These are phyloP conservation scores for Yamadazyma dushanensis DNA, from an alignment of 1,139 yeast species.

Conservation along the genomic window DNA sequence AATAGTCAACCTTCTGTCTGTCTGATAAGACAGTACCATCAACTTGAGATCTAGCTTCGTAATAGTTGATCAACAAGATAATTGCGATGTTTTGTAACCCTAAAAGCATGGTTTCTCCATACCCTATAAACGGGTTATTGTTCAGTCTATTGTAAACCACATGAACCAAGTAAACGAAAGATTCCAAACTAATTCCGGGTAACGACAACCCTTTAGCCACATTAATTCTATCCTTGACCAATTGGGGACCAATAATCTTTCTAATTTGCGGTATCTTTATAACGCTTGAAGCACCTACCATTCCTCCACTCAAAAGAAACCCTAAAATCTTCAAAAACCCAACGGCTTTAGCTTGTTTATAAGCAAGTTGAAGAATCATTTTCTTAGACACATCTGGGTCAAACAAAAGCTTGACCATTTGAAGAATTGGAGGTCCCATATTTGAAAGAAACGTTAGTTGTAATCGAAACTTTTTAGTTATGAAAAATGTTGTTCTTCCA, in stretches of 20 bases:
- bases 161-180: constrained; percentile 41
- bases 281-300: constrained; percentile 43
- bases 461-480: neutral
- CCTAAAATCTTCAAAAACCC: constrained; percentile 40
- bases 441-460: neutral
- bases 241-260: constrained; percentile 33
- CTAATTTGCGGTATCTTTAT: constrained; percentile 46
- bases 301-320: constrained; percentile 32
- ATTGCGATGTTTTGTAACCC: constrained; percentile 43
- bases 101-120: constrained; percentile 44
- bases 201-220: constrained; percentile 44
- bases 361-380: constrained; percentile 40
- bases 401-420: constrained; percentile 33
- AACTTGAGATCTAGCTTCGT: constrained; percentile 22
- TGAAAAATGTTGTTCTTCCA: neutral
- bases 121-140: constrained; percentile 37
- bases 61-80: constrained; percentile 38
- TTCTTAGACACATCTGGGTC: constrained; percentile 44
- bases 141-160: constrained; percentile 41
- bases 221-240: constrained; percentile 26
- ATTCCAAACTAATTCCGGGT: constrained; percentile 39
- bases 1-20: constrained; percentile 20
- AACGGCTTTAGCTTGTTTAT: constrained; percentile 34
- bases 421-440: constrained; percentile 27
- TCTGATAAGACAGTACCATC: constrained; percentile 16